Percentiles rank a stretch among this genome's conserved stretches.
These are phyloP conservation scores for Amanita subjunquillea DNA, from an alignment of 768 basidiomycete species.

Conservation along the genomic window DNA sequence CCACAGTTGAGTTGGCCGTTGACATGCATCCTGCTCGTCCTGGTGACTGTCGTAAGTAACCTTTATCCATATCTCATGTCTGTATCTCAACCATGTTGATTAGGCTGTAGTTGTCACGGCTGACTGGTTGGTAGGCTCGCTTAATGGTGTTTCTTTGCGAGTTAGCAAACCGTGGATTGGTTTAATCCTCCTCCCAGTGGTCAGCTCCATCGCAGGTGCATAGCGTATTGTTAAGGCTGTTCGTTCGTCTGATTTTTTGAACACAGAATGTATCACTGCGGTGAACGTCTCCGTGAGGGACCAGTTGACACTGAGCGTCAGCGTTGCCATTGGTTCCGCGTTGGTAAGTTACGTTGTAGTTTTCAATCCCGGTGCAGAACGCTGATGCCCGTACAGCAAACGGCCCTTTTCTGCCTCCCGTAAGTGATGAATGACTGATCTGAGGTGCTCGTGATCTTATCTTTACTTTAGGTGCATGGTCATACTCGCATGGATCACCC, in stretches of 20 bases:
- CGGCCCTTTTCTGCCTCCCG: conserved; percentile 39
- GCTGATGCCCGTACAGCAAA: conserved; percentile 38
- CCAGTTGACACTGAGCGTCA: conserved; percentile 74
- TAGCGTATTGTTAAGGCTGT: neutral
- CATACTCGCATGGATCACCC: conserved; percentile 70
- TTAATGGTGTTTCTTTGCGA: conserved; percentile 62
- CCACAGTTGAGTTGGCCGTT: conserved; percentile 52
- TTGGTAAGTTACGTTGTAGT: conserved; percentile 35
- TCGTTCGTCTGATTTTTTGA: neutral
- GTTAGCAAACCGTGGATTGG: conserved; percentile 87
- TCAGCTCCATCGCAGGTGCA: conserved; percentile 68
- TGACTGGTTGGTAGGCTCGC: conserved; percentile 69
- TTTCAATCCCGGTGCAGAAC: neutral
- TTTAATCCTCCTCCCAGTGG: conserved; percentile 78
- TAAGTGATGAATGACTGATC: conserved; percentile 12
- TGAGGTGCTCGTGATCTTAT: neutral
- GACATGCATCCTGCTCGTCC: conserved; percentile 41
- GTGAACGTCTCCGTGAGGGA: conserved; percentile 83
- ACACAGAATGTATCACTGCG: conserved; percentile 76
- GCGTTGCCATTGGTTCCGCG: conserved; percentile 74
- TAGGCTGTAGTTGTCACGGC: conserved; percentile 49
- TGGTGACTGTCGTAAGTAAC: conserved; percentile 52
- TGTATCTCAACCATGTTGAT: neutral
- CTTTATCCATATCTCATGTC: neutral
- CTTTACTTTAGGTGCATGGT: conserved; percentile 49